Evolutionary conservation across 1,284 basidiomycete genomes (phyloP).

Genomic region (Fomitiporia mediterranea): DNA sequence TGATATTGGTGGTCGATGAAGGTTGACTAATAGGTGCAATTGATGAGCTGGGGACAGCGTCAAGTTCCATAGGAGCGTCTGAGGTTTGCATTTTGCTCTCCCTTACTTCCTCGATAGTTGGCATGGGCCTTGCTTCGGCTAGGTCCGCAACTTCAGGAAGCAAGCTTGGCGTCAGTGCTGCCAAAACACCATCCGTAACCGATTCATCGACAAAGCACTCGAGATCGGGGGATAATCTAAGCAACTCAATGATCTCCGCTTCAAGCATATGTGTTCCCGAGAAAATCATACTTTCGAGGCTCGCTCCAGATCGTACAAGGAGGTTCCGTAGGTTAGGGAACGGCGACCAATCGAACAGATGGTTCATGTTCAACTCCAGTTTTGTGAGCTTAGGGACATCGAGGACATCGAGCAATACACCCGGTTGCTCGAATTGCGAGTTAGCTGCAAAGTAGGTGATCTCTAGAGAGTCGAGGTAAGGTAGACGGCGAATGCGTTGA

Average conservation of each 20-base stretch:
- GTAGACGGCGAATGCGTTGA: background rate
- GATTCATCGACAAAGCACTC: background rate
- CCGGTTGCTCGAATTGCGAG: background rate
- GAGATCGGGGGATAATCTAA: background rate
- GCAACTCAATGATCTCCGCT: background rate
- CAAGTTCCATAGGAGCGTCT: background rate
- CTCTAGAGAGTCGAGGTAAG: background rate
- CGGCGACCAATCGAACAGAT: background rate
- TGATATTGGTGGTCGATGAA: background rate
- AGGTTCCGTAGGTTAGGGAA: background rate
- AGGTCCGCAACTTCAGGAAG: background rate
- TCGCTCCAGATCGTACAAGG: slow-evolving; percentile 1
- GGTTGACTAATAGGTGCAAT: background rate
- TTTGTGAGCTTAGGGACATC: background rate
- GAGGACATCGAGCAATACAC: slow-evolving; percentile 1
- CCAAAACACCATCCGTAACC: background rate
- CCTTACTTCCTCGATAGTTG: background rate
- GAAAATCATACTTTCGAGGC: background rate
- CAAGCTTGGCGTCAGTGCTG: background rate
- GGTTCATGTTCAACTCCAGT: background rate
- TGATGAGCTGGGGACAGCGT: background rate
- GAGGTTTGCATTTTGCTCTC: background rate
- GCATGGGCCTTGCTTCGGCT: background rate
- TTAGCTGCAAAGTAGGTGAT: background rate
- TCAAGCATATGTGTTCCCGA: background rate